Evolutionary conservation across 805 yeast genomes (phyloP).

Genomic region (Metschnikowia sp.): DNA sequence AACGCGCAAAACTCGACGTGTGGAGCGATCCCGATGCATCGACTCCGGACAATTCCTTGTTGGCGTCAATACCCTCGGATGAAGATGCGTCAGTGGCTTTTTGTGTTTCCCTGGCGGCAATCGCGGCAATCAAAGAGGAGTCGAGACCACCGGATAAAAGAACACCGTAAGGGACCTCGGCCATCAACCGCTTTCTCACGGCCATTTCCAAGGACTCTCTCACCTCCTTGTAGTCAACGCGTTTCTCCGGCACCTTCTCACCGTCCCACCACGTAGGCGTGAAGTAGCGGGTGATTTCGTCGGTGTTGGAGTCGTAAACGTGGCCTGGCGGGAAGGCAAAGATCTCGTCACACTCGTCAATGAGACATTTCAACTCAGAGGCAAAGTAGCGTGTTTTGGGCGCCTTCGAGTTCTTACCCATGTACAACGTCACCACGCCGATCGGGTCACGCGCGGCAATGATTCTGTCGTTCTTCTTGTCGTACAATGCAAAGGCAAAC

Average conservation of each 20-base stretch:
- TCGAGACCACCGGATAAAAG: constrained; percentile 96
- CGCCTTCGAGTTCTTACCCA: constrained; percentile 72
- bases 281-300: constrained; percentile 81
- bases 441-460: constrained; percentile 98
- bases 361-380: constrained; percentile 88
- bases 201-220: constrained; percentile 87
- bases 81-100: constrained; percentile 56
- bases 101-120: constrained; percentile 94
- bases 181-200: constrained; percentile 98
- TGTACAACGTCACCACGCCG: constrained; percentile 93
- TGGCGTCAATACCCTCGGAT: constrained; percentile 54
- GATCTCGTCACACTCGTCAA: constrained; percentile 92
- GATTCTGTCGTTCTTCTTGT: constrained; percentile 77
- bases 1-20: constrained; percentile 69
- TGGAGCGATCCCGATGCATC: constrained; percentile 85
- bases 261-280: constrained; percentile 95
- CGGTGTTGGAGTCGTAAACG: constrained; percentile 88
- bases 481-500: constrained; percentile 94
- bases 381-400: constrained; percentile 88
- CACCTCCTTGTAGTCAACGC: constrained; percentile 66
- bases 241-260: constrained; percentile 65
- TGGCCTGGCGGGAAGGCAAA: constrained; percentile 98
- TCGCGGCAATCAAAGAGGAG: constrained; percentile 92
- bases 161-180: constrained; percentile 99
- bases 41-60: constrained; percentile 81